phyloP scores from a whole-genome alignment of 1,284 basidiomycete species.

The Stygiomarasmius scandens region DNA sequence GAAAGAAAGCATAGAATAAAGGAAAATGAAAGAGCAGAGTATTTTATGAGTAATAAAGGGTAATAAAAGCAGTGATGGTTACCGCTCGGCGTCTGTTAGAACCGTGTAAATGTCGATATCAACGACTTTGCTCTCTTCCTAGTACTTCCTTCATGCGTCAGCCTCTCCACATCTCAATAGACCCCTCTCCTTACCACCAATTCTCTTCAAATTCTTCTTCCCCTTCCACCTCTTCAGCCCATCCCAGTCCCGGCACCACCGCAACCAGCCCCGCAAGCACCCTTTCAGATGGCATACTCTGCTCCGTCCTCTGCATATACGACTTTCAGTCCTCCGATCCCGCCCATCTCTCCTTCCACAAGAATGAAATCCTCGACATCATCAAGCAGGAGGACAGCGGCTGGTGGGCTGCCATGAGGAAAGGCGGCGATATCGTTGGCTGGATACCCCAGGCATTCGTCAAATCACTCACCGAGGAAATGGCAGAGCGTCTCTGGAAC shows the following conservation, averaged over 20 bases:
- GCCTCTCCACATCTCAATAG: constrained; percentile 53
- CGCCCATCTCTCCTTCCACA: constrained; percentile 61
- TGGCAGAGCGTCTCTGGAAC: constrained; percentile 45
- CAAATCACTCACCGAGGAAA: constrained; percentile 43
- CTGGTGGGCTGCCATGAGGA: constrained; percentile 79
- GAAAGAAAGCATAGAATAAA: no score
- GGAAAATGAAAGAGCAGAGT: neutral
- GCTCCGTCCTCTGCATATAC: constrained; percentile 63
- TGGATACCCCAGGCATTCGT: constrained; percentile 74
- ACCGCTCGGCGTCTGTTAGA: neutral
- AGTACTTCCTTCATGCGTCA: constrained; percentile 28
- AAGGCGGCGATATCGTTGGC: constrained; percentile 53
- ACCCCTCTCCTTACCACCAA: constrained; percentile 40
- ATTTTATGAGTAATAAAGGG: neutral
- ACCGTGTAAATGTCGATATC: neutral
- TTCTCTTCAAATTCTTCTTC: constrained; percentile 32
- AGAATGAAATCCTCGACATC: constrained; percentile 68
- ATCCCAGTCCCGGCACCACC: constrained; percentile 29
- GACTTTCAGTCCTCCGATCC: constrained; percentile 66
- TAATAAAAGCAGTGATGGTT: neutral
- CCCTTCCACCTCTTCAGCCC: constrained; percentile 32
- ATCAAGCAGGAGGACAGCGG: constrained; percentile 71
- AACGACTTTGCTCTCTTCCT: neutral
- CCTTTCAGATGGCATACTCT: constrained; percentile 34
- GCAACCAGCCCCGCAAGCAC: constrained; percentile 31